These are phyloP conservation scores for Testicularia cyperi DNA, from an alignment of 1,284 basidiomycete species.

Conservation along the genomic window DNA sequence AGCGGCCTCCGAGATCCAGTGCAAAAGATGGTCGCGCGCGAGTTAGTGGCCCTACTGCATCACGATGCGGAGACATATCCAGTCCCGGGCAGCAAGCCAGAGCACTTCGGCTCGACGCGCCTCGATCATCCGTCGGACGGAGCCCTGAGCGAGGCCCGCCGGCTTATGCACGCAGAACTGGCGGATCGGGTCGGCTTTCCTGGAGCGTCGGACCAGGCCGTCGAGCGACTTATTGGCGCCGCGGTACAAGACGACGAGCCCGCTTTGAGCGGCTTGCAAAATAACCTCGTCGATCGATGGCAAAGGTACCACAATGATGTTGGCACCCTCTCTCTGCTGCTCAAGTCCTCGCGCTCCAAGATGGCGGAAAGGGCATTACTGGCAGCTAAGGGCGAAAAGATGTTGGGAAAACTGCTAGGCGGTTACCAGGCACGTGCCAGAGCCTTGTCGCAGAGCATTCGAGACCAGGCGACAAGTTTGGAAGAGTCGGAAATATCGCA, in stretches of 20 bases:
- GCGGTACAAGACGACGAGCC: constrained; percentile 62
- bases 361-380: constrained; percentile 82
- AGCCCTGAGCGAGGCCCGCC: constrained; percentile 72
- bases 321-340: constrained; percentile 67
- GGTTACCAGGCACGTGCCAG: constrained; percentile 82
- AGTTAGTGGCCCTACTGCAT: constrained; percentile 76
- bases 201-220: constrained; percentile 74
- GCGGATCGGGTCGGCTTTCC: constrained; percentile 79
- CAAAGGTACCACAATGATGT: constrained; percentile 60
- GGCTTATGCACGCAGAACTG: constrained; percentile 76
- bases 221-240: constrained; percentile 63
- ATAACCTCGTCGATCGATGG: constrained; percentile 68
- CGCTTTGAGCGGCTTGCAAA: constrained; percentile 61
- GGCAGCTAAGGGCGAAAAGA: constrained; percentile 86
- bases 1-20: constrained; percentile 61
- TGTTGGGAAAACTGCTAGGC: constrained; percentile 79
- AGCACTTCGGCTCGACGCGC: constrained; percentile 72
- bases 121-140: constrained; percentile 80
- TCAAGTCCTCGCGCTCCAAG: constrained; percentile 70
- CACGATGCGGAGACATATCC: constrained; percentile 89
- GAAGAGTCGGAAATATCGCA: constrained; percentile 33
- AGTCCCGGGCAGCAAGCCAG: constrained; percentile 76
- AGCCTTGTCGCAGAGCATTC: constrained; percentile 66
- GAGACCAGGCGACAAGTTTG: constrained; percentile 24
- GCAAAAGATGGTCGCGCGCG: constrained; percentile 72